Conservation (phyloP, 2,329 filamentous ascomycete species). For the Eutypella sp. region DNA sequence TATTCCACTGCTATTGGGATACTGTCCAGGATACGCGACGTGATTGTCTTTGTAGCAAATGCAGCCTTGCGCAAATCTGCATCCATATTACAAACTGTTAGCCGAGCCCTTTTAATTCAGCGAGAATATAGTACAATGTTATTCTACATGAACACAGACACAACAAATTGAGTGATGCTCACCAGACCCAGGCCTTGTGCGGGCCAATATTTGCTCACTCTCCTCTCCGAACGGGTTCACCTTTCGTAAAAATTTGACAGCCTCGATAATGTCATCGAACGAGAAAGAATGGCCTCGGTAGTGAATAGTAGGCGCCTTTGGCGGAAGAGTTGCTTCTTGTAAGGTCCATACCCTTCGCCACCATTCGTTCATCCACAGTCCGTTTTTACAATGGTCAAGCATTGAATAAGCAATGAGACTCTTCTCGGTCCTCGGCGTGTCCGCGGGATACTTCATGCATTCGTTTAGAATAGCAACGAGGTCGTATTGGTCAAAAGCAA, state of each 20-base stretch:
- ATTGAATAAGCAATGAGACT: not conserved
- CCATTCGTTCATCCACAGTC: conserved; percentile 2
- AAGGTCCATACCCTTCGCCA: conserved; percentile 8
- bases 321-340: conserved; percentile 4
- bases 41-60: not conserved
- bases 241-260: not conserved
- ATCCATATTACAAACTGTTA: not conserved
- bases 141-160: not conserved
- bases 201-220: not conserved
- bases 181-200: not conserved
- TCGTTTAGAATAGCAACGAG: not conserved
- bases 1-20: not conserved
- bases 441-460: not conserved
- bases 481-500: not conserved
- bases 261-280: not conserved
- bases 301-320: not conserved
- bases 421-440: not conserved
- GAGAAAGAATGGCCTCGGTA: conserved; percentile 3
- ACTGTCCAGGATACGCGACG: not conserved
- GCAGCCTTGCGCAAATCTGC: not conserved
- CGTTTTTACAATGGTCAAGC: not conserved
- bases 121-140: not conserved
- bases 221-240: not conserved
- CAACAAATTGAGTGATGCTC: not conserved
- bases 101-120: not conserved